These are phyloP conservation scores for Iris pallida DNA, from an alignment of 116 monocot genomes.

Conservation along the genomic window DNA sequence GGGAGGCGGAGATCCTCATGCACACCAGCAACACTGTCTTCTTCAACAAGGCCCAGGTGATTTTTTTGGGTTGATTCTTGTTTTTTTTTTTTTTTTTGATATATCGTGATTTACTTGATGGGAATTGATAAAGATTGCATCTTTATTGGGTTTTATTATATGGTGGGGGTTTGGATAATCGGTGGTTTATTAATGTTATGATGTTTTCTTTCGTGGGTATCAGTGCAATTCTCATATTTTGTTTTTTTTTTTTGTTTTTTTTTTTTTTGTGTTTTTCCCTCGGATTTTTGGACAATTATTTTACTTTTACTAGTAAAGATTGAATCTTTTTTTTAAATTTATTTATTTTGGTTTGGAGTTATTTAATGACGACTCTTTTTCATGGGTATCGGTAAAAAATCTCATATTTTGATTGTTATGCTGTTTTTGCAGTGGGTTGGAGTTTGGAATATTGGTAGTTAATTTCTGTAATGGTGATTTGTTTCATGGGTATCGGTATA, in stretches of 20 bases:
- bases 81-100: background rate
- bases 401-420: too few species aligned
- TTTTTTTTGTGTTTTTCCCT: too few species aligned
- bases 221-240: background rate
- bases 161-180: too few species aligned
- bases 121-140: background rate
- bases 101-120: background rate
- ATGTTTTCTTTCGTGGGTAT: too few species aligned
- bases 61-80: background rate
- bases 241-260: background rate
- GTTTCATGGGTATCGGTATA: too few species aligned
- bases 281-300: background rate
- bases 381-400: background rate
- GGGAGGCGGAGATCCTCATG: constrained; percentile 23
- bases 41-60: constrained; percentile 21
- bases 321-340: background rate
- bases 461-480: too few species aligned
- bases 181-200: too few species aligned
- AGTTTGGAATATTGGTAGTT: too few species aligned
- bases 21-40: constrained; percentile 17
- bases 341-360: background rate
- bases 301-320: background rate
- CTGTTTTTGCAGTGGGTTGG: too few species aligned
- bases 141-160: background rate
- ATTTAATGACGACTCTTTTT: background rate